A percentile compares a stretch with the other conserved stretches of the same genome.
phyloP scores from a whole-genome alignment of 768 basidiomycete genomes.

The Pholiota molesta region DNA sequence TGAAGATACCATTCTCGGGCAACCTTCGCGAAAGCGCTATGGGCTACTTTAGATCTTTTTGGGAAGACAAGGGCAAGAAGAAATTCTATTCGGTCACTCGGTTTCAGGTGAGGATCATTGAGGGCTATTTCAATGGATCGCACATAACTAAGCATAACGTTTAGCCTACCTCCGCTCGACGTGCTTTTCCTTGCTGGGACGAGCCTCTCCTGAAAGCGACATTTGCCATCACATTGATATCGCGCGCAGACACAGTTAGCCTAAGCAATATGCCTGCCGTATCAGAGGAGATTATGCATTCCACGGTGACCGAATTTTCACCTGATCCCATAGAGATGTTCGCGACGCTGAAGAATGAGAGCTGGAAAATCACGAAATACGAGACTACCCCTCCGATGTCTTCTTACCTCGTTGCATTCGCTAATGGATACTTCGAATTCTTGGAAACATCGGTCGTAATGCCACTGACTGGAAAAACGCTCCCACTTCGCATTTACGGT shows the following conservation, averaged over 20 bases:
- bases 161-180: conserved; percentile 83
- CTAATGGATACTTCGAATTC: conserved; percentile 77
- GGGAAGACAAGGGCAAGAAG: too few relatives aligned
- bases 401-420: conserved; percentile 86
- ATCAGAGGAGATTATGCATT: conserved; percentile 55
- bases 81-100: too few relatives aligned
- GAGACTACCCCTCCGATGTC: conserved; percentile 85
- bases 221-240: conserved; percentile 75
- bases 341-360: conserved; percentile 38
- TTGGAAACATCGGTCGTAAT: conserved; percentile 77
- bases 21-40: too few relatives aligned
- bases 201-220: conserved; percentile 91
- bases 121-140: too few relatives aligned
- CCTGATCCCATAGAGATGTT: conserved; percentile 43
- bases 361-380: conserved; percentile 86
- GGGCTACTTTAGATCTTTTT: too few relatives aligned
- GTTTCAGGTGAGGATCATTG: too few relatives aligned
- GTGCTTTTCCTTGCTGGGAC: conserved; percentile 90
- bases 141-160: background rate
- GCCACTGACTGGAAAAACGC: conserved; percentile 74
- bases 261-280: conserved; percentile 87
- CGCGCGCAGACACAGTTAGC: conserved; percentile 72
- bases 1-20: conserved; percentile 60
- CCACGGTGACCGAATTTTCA: conserved; percentile 20
- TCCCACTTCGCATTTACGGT: conserved; percentile 88